These are phyloP conservation scores for Castanea sativa DNA, from an alignment of 306 rosid genomes.

Conservation along the genomic window DNA sequence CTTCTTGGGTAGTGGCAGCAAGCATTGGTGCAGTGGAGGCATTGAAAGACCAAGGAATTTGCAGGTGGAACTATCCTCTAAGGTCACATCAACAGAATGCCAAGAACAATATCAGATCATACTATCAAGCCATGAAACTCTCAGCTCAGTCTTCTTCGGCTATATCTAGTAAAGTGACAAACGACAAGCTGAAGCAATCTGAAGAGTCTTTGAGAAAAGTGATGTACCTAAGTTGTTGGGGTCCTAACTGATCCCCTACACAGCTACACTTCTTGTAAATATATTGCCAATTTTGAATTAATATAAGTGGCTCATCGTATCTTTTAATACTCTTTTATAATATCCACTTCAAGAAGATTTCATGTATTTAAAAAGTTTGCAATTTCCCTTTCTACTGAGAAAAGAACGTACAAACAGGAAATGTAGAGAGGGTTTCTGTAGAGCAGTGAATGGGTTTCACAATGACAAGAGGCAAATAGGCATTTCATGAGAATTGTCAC, in stretches of 20 bases:
- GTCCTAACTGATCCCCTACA: background rate
- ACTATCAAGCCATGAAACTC: slow-evolving; percentile 7
- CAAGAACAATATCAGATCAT: slow-evolving; percentile 21
- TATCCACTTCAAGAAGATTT: too few species aligned
- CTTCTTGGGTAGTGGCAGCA: slow-evolving; percentile 23
- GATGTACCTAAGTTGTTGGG: slow-evolving; percentile 33
- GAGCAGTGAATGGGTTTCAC: too few species aligned
- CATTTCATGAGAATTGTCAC: too few species aligned
- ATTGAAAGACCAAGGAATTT: slow-evolving; percentile 31
- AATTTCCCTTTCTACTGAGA: too few species aligned
- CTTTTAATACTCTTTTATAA: too few species aligned
- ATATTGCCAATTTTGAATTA: background rate
- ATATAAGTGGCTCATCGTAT: too few species aligned
- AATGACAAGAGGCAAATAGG: too few species aligned
- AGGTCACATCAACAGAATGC: slow-evolving; percentile 26
- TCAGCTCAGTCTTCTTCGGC: slow-evolving; percentile 12
- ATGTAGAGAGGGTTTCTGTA: too few species aligned
- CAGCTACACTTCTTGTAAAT: background rate
- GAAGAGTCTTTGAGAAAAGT: slow-evolving; percentile 25
- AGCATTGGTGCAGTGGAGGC: slow-evolving; percentile 35
- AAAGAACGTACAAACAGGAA: too few species aligned
- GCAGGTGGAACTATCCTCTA: slow-evolving; percentile 26
- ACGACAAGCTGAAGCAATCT: slow-evolving; percentile 14
- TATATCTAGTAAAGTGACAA: background rate
- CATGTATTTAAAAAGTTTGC: too few species aligned